Evolutionary conservation across 768 basidiomycete species (phyloP).

Genomic region (Mycena sanguinolenta): DNA sequence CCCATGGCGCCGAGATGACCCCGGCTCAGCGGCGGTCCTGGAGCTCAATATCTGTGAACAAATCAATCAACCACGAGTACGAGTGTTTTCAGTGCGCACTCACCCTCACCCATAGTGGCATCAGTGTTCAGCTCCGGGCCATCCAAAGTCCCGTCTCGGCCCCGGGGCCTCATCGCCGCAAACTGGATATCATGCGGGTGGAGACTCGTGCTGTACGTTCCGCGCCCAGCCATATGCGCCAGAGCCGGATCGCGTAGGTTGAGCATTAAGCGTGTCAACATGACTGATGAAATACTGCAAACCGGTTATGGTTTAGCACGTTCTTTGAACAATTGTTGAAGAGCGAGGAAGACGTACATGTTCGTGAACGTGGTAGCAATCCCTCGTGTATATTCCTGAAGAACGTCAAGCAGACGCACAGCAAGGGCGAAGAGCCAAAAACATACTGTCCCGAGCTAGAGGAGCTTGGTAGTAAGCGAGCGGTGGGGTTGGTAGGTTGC

Average conservation of each 20-base stretch:
- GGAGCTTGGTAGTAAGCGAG: background rate
- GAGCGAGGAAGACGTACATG: conserved; percentile 10
- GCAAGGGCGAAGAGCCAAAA: too few relatives aligned
- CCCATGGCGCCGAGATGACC: too few relatives aligned
- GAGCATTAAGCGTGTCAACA: conserved; percentile 29
- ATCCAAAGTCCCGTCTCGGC: background rate
- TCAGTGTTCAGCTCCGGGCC: background rate
- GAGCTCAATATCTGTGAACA: too few relatives aligned
- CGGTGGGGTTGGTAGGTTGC: too few relatives aligned
- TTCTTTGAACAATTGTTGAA: background rate
- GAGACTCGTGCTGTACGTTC: conserved; percentile 3
- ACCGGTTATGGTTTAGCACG: too few relatives aligned
- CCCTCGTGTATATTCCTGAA: conserved; percentile 19
- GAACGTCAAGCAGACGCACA: background rate
- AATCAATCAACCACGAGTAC: too few relatives aligned
- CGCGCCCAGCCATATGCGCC: background rate
- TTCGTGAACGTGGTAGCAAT: conserved; percentile 32
- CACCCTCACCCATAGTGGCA: background rate
- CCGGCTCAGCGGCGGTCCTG: too few relatives aligned
- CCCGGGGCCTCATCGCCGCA: background rate
- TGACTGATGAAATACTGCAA: conserved; percentile 20
- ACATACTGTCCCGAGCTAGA: conserved; percentile 27
- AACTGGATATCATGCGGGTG: background rate
- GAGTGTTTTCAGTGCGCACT: too few relatives aligned
- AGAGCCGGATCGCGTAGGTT: conserved; percentile 28